Conservation (phyloP, 768 basidiomycete species). For the Auricularia cornea region DNA sequence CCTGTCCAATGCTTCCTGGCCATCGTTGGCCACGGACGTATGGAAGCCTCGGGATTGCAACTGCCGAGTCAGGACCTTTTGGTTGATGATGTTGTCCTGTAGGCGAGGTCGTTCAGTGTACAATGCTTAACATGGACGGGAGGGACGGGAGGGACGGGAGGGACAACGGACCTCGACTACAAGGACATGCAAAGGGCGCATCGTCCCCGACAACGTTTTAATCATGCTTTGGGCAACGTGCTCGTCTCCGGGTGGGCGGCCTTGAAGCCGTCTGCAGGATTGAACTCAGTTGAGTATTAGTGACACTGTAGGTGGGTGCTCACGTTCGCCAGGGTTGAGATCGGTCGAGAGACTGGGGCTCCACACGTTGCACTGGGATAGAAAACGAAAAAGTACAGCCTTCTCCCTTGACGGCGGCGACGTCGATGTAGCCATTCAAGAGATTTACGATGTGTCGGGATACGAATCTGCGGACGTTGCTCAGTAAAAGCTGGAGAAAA, state of each 20-base stretch:
- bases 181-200: not conserved
- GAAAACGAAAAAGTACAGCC: not conserved
- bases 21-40: not conserved
- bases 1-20: not conserved
- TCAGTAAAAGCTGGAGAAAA: not conserved
- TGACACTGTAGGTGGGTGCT: not conserved
- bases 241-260: not conserved
- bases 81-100: constrained; percentile 1
- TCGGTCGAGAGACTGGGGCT: not conserved
- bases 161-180: not conserved
- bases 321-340: not conserved
- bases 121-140: not conserved
- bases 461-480: not conserved
- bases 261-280: not conserved
- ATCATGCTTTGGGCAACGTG: not conserved
- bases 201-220: not conserved
- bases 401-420: not conserved
- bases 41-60: not conserved
- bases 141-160: not conserved
- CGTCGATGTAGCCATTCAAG: not conserved
- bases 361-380: not conserved
- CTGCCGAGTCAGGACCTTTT: not conserved
- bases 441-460: not conserved
- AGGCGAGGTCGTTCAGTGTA: not conserved
- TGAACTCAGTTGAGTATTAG: not conserved